phyloP scores from a whole-genome alignment of 345 rosid genomes.

The Geranium brycei region DNA sequence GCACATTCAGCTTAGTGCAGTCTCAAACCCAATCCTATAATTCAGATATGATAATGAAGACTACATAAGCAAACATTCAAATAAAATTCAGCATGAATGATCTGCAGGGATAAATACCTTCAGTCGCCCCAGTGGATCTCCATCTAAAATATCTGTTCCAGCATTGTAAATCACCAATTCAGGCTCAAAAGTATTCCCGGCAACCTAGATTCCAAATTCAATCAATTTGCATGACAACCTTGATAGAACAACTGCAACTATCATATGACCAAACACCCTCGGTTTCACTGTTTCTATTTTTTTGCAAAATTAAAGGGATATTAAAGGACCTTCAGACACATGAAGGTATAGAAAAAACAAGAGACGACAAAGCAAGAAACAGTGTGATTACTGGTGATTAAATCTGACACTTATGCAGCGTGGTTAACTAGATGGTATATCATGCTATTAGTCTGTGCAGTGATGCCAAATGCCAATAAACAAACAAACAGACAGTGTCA shows the following conservation, averaged over 20 bases:
- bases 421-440: not conserved
- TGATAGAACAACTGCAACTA: too few relatives aligned
- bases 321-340: not conserved
- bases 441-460: too few relatives aligned
- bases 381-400: not conserved
- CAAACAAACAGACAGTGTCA: too few relatives aligned
- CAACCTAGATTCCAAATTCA: slow-evolving; percentile 31
- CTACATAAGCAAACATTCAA: not conserved
- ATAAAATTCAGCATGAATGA: not conserved
- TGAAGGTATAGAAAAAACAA: not conserved
- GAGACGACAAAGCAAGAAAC: not conserved
- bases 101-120: slow-evolving; percentile 36
- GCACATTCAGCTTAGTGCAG: too few relatives aligned
- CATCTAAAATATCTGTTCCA: slow-evolving; percentile 91
- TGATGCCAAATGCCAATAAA: too few relatives aligned
- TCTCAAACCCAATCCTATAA: too few relatives aligned
- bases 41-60: too few relatives aligned
- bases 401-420: too few relatives aligned
- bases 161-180: slow-evolving; percentile 84
- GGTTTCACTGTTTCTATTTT: not conserved
- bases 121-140: slow-evolving; percentile 81
- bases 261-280: not conserved
- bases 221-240: too few relatives aligned
- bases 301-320: too few relatives aligned
- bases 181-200: slow-evolving; percentile 47